phyloP scores from a whole-genome alignment of 1,284 basidiomycete genomes.

The Marasmius sp. region DNA sequence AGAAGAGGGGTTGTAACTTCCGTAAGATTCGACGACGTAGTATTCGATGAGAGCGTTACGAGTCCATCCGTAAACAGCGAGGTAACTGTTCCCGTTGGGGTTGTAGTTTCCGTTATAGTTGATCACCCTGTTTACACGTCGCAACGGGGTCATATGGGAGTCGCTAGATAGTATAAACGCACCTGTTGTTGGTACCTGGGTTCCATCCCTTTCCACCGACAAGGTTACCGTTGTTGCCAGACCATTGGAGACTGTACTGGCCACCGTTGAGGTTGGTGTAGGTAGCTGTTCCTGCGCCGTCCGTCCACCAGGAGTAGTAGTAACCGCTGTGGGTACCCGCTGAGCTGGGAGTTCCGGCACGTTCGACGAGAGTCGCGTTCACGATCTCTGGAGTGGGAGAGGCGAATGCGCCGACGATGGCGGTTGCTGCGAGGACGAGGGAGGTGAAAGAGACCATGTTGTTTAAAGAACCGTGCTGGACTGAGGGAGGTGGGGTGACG shows the following conservation, averaged over 20 bases:
- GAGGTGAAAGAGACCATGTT: constrained; percentile 8
- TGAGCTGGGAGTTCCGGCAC: constrained; percentile 14
- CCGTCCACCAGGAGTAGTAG: constrained; percentile 22
- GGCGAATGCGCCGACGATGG: not conserved
- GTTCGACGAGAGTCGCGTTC: constrained; percentile 2
- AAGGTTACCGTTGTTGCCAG: constrained; percentile 27
- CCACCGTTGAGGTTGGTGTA: constrained; percentile 28
- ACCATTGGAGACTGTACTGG: constrained; percentile 23
- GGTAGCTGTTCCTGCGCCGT: constrained; percentile 22
- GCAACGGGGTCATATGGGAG: not conserved
- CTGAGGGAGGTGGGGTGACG: too few relatives aligned
- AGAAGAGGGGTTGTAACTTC: constrained; percentile 37
- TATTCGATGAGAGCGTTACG: constrained; percentile 38
- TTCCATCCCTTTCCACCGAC: constrained; percentile 35
- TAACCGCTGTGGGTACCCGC: constrained; percentile 19
- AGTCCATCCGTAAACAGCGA: constrained; percentile 39
- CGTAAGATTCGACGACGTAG: constrained; percentile 39
- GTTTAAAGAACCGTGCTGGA: too few relatives aligned
- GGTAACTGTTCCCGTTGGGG: constrained; percentile 23
- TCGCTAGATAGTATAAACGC: not conserved
- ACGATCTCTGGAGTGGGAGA: not conserved
- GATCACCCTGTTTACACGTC: constrained; percentile 21
- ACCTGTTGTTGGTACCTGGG: constrained; percentile 22
- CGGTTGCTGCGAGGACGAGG: not conserved
- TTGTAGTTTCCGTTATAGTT: constrained; percentile 31